These are phyloP conservation scores for Neophaeococcomyces mojaviensis DNA, from an alignment of 2,329 filamentous ascomycete genomes.

Conservation along the genomic window DNA sequence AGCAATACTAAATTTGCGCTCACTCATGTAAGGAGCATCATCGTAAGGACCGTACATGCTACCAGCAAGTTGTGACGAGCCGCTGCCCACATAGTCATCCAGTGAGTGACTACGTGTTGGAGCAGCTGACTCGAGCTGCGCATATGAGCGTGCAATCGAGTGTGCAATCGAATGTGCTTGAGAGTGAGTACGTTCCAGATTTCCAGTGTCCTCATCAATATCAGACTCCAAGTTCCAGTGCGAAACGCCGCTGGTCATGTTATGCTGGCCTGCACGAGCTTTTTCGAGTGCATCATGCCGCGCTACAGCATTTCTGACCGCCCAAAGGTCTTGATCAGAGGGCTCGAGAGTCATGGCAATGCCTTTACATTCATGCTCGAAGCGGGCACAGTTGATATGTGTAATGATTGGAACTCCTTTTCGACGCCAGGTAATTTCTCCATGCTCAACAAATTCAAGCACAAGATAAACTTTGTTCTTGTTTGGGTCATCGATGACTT, in stretches of 20 bases:
- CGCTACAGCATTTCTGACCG: constrained; percentile 50
- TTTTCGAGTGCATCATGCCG: constrained; percentile 53
- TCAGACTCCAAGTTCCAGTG: constrained; percentile 80
- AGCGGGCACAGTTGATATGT: constrained; percentile 69
- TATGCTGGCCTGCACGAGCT: constrained; percentile 38
- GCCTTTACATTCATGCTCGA: constrained; percentile 68
- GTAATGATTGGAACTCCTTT: constrained; percentile 79
- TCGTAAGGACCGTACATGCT: constrained; percentile 68
- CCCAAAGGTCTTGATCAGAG: constrained; percentile 37
- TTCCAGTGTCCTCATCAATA: constrained; percentile 43
- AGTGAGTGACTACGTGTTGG: constrained; percentile 13
- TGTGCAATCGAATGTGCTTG: constrained; percentile 19
- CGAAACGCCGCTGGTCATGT: constrained; percentile 37
- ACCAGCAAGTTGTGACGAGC: constrained; percentile 55
- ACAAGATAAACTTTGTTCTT: constrained; percentile 98
- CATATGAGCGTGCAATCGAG: constrained; percentile 12
- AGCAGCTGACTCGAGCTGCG: constrained; percentile 1
- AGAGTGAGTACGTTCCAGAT: constrained; percentile 28
- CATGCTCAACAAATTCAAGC: constrained; percentile 86
- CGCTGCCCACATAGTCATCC: constrained; percentile 14
- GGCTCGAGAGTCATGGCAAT: constrained; percentile 59
- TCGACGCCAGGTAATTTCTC: constrained; percentile 89
- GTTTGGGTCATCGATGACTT: constrained; percentile 95
- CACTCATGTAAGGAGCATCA: constrained; percentile 43
- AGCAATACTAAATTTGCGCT: constrained; percentile 72